Evolutionary conservation across 73 alveolate species (phyloP).

Genomic region (Stentor coeruleus): DNA sequence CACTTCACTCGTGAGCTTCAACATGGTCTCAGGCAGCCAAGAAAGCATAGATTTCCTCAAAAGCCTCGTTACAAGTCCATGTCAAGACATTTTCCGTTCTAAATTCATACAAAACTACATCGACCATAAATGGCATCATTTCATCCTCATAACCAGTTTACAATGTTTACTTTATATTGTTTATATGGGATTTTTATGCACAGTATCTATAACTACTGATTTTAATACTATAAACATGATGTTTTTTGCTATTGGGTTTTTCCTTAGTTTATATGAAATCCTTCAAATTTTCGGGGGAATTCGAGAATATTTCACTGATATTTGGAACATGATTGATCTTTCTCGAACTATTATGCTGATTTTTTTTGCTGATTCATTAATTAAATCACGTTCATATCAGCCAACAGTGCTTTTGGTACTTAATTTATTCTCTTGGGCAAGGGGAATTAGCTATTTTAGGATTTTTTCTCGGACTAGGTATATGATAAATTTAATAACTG

Average conservation of each 20-base stretch:
- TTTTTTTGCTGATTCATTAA: not conserved
- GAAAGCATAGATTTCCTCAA: slow-evolving; percentile 9
- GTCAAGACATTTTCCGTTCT: not conserved
- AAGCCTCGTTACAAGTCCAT: not conserved
- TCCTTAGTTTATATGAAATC: not conserved
- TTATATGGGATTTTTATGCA: not conserved
- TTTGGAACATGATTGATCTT: not conserved
- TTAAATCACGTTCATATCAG: not conserved
- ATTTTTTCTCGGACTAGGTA: slow-evolving; percentile 29
- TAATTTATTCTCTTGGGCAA: not conserved
- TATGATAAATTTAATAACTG: slow-evolving; percentile 38
- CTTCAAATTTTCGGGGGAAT: not conserved
- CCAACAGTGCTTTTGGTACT: not conserved
- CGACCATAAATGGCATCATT: not conserved
- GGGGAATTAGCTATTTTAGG: slow-evolving; percentile 41
- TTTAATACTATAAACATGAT: not conserved
- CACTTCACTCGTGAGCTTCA: not conserved
- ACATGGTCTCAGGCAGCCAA: not conserved
- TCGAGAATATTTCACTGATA: not conserved
- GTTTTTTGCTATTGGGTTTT: not conserved
- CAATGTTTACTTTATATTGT: not conserved
- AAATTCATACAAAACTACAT: not conserved
- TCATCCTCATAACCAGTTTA: not conserved
- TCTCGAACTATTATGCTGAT: not conserved
- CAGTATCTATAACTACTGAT: not conserved